Evolutionary conservation across 2,329 filamentous ascomycete species (phyloP), one percentile per base, ranked within the genome.

Genomic region (Karstenula rhodostoma): DNA sequence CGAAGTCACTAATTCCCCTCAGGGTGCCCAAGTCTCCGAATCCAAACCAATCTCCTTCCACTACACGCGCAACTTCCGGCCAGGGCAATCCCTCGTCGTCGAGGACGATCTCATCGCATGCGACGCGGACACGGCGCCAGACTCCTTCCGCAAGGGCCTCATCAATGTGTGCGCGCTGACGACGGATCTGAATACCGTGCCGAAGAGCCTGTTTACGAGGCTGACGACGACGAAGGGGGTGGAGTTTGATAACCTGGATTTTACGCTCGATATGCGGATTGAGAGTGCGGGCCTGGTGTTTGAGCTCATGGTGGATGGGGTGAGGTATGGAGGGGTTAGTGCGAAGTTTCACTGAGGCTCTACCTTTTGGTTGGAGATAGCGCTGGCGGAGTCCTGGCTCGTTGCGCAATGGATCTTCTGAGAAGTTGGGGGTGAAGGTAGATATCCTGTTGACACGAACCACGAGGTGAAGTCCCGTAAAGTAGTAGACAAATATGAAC

Each of bases 21-120:
- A 91, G 88, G 90, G 90, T 59, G 90, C 92, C 67, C 86, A 90
- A 40, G 85, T 94, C 40, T 93, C 90, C 8, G 89, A 91, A n/a
- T 81, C 87, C 0, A 84, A 86, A 1, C 91, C 91, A 0, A 89
- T 94, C 60, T 90, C 90, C 2, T 94, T 94, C 78, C 91, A 94
- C 81, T 94, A 94, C 79, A 94, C 91, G 3, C 89, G 91, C 62
- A 94, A 94, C 77, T 94, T 94, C 79, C 87, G 90, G 1, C 90
- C 90, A 0, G 89, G 90, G 0, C 91, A 94, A 77, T 91, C 89
- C 0, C 84, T 93, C 7, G 78, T 92, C 4, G 91, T 94, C 6
- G 91, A 91, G 54, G 91, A 94, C 76, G 91, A 94, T 69, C 81
- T 94, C 40, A 92, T 94, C 61, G 90, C 89, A 4, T 92, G 89